Conservation (phyloP, 2,329 filamentous ascomycete species). For the Paecilomyces fulvus region DNA sequence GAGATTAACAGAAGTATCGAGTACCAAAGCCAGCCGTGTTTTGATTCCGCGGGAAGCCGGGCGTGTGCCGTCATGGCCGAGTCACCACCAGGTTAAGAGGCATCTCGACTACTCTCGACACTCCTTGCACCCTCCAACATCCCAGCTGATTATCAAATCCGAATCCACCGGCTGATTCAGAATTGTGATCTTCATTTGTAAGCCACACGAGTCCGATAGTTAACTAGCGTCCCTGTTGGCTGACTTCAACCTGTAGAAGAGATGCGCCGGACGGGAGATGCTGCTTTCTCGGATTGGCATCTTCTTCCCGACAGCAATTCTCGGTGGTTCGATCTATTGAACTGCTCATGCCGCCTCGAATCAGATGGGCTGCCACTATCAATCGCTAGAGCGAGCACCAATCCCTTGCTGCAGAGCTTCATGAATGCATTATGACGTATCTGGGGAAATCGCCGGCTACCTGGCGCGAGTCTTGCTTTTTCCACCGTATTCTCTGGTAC, state of each 20-base stretch:
- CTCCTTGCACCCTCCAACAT: neutral
- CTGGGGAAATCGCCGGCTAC: constrained; percentile 15
- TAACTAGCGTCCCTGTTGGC: neutral
- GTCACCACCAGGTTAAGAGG: constrained; percentile 6
- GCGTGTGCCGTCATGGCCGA: constrained; percentile 5
- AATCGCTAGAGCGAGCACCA: neutral
- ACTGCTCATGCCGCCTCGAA: neutral
- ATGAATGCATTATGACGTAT: constrained; percentile 22
- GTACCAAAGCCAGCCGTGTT: neutral
- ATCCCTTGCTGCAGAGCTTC: constrained; percentile 9
- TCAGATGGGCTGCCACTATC: neutral
- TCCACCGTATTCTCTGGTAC: neutral
- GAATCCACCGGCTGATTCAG: neutral
- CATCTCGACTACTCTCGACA: neutral
- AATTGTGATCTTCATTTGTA: neutral
- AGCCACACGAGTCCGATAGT: neutral
- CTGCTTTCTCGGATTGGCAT: neutral
- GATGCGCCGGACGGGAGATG: neutral
- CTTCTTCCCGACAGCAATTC: neutral
- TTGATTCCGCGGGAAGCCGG: constrained; percentile 7
- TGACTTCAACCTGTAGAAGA: neutral
- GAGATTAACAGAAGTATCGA: neutral
- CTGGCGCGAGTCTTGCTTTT: neutral
- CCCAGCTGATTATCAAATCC: neutral
- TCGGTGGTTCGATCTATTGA: neutral